A percentile compares a stretch with the other conserved stretches of the same genome.
These are phyloP conservation scores for Saxispiralis lemnorum DNA, from an alignment of 495 filamentous ascomycete species.

Conservation along the genomic window DNA sequence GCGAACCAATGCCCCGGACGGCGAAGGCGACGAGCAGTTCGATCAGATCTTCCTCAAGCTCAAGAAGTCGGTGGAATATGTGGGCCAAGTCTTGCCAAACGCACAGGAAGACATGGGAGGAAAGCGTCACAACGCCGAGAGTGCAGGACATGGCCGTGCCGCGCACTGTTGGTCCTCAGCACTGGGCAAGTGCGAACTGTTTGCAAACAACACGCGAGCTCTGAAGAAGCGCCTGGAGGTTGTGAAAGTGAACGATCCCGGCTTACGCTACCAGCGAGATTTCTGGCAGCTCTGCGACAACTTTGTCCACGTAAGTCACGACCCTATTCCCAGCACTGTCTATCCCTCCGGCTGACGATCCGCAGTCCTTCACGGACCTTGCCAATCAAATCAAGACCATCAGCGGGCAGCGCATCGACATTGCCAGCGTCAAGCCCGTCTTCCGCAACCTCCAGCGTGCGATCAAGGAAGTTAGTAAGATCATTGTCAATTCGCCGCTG, in stretches of 20 bases:
- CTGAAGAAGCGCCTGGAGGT: slow-evolving; percentile 53
- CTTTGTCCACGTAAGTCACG: slow-evolving; percentile 40
- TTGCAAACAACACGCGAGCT: slow-evolving; percentile 45
- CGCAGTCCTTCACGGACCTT: slow-evolving; percentile 52
- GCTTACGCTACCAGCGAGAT: slow-evolving; percentile 50
- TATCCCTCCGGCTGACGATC: background rate
- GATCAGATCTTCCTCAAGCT: slow-evolving; percentile 63
- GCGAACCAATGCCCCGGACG: slow-evolving; percentile 39
- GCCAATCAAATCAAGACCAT: slow-evolving; percentile 54
- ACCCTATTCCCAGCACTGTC: background rate
- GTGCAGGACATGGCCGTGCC: slow-evolving; percentile 27
- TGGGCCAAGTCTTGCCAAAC: slow-evolving; percentile 46
- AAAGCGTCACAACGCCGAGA: slow-evolving; percentile 29
- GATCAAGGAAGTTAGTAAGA: slow-evolving; percentile 53
- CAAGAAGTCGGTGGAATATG: slow-evolving; percentile 44
- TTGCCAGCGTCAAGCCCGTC: slow-evolving; percentile 46
- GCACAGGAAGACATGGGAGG: slow-evolving; percentile 44
- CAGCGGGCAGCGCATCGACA: slow-evolving; percentile 32
- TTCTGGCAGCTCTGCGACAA: slow-evolving; percentile 70
- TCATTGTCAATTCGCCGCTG: slow-evolving; percentile 68
- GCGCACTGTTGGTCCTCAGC: slow-evolving; percentile 49
- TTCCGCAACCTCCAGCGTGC: slow-evolving; percentile 60
- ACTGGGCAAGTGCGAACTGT: slow-evolving; percentile 44
- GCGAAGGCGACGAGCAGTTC: slow-evolving; percentile 60
- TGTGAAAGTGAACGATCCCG: slow-evolving; percentile 69